phyloP scores from a whole-genome alignment of 305 asterid genomes.

The Fraxinus velutina region DNA sequence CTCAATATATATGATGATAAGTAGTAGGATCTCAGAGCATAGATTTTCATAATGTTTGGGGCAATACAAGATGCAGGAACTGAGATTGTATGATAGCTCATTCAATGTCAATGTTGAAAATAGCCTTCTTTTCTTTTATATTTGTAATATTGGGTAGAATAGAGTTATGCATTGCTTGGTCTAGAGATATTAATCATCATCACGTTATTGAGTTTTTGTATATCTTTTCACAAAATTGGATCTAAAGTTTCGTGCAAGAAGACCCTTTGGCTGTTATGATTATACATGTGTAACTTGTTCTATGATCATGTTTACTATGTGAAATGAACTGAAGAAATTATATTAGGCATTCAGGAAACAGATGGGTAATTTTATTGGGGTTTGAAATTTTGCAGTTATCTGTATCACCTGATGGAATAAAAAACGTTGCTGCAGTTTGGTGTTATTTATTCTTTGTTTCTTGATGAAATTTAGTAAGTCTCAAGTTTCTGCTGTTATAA shows the following conservation, averaged over 20 bases:
- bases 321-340: neutral
- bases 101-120: neutral
- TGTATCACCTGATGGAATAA: slow-evolving; percentile 4
- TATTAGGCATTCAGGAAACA: neutral
- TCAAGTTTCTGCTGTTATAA: neutral
- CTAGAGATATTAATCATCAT: neutral
- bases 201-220: neutral
- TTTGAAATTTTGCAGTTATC: neutral
- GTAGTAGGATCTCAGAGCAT: neutral
- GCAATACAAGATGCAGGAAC: neutral
- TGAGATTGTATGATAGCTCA: neutral
- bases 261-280: neutral
- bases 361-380: slow-evolving; percentile 3
- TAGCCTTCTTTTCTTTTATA: neutral
- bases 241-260: neutral
- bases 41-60: slow-evolving; percentile 5
- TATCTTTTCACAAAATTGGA: neutral
- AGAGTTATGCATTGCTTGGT: neutral
- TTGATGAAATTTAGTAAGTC: neutral
- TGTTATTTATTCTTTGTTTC: neutral
- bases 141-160: neutral
- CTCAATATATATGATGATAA: slow-evolving; percentile 15
- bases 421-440: slow-evolving; percentile 2
- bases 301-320: neutral
- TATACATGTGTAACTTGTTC: neutral